phyloP scores from a whole-genome alignment of 2,329 filamentous ascomycete genomes.

The Aspergillus luchuensis region DNA sequence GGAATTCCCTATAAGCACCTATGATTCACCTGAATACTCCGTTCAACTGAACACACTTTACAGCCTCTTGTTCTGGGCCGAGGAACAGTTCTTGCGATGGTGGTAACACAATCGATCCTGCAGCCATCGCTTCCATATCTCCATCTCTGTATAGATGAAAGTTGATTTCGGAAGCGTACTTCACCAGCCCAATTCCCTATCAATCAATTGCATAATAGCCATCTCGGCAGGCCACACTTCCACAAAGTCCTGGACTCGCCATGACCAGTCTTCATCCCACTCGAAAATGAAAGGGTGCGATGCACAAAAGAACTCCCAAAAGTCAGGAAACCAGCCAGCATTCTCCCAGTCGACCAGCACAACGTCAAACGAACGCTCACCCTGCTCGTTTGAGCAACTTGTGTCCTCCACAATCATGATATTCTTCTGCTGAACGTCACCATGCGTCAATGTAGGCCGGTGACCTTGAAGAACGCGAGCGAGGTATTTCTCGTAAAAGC shows the following conservation, averaged over 20 bases:
- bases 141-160: too few relatives aligned
- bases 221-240: constrained; percentile 32
- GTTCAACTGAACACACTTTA: too few relatives aligned
- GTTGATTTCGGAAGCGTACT: too few relatives aligned
- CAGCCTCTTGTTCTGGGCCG: too few relatives aligned
- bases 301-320: constrained; percentile 33
- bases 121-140: too few relatives aligned
- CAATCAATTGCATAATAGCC: constrained; percentile 31
- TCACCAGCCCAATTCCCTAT: constrained; percentile 26
- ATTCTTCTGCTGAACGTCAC: constrained; percentile 30
- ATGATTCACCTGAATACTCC: too few relatives aligned
- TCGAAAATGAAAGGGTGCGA: constrained; percentile 20
- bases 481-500: constrained; percentile 32
- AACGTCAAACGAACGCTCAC: constrained; percentile 31
- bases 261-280: constrained; percentile 34
- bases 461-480: constrained; percentile 29
- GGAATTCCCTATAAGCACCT: too few relatives aligned
- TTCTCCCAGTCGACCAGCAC: constrained; percentile 33
- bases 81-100: too few relatives aligned
- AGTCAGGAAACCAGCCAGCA: constrained; percentile 32
- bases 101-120: too few relatives aligned
- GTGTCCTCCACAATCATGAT: constrained; percentile 20
- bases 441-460: constrained; percentile 33
- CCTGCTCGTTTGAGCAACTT: constrained; percentile 22
- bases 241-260: constrained; percentile 31